A percentile compares a stretch with the other conserved stretches of the same genome.
These are phyloP conservation scores for Suhomyces faveliae DNA, from an alignment of 805 yeast species.

Conservation along the genomic window DNA sequence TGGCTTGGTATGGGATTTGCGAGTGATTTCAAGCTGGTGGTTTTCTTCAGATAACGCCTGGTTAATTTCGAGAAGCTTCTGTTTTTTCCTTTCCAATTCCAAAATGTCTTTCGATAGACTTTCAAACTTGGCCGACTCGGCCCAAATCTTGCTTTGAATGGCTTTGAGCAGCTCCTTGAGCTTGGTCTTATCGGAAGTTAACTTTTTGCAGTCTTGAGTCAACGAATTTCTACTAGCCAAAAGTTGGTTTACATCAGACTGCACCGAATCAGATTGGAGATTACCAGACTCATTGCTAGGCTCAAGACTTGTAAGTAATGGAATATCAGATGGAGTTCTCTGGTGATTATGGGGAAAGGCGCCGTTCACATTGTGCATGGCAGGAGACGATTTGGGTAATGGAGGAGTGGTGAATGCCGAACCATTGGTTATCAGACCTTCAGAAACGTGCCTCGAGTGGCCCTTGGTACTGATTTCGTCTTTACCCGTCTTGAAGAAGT, in stretches of 20 bases:
- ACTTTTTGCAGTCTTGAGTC: slow-evolving; percentile 23
- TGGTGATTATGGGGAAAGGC: slow-evolving; percentile 23
- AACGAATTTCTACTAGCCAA: slow-evolving; percentile 23
- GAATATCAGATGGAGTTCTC: slow-evolving; percentile 47
- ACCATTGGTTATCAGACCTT: slow-evolving; percentile 29
- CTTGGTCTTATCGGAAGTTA: slow-evolving; percentile 27
- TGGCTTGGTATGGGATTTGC: slow-evolving; percentile 1
- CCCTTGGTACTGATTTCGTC: slow-evolving; percentile 19
- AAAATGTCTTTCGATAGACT: slow-evolving; percentile 50
- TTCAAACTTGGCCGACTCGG: slow-evolving; percentile 43
- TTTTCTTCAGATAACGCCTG: slow-evolving; percentile 23
- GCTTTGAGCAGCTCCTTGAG: slow-evolving; percentile 37
- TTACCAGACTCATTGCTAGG: slow-evolving; percentile 23
- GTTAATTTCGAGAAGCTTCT: slow-evolving; percentile 35
- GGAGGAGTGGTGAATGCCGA: slow-evolving; percentile 47
- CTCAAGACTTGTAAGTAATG: slow-evolving; percentile 22
- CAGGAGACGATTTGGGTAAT: slow-evolving; percentile 34
- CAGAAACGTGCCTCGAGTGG: slow-evolving; percentile 41
- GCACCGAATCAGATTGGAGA: slow-evolving; percentile 36
- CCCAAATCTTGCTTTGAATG: slow-evolving; percentile 41
- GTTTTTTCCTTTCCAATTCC: slow-evolving; percentile 47
- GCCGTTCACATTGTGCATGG: slow-evolving; percentile 2
- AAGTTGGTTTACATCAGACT: slow-evolving; percentile 41
- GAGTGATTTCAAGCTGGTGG: slow-evolving; percentile 13
- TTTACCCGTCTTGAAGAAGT: slow-evolving; percentile 30